Percentiles rank a stretch among this genome's conserved stretches.
phyloP scores from a whole-genome alignment of 306 rosid genomes.

The Fragaria vesca region DNA sequence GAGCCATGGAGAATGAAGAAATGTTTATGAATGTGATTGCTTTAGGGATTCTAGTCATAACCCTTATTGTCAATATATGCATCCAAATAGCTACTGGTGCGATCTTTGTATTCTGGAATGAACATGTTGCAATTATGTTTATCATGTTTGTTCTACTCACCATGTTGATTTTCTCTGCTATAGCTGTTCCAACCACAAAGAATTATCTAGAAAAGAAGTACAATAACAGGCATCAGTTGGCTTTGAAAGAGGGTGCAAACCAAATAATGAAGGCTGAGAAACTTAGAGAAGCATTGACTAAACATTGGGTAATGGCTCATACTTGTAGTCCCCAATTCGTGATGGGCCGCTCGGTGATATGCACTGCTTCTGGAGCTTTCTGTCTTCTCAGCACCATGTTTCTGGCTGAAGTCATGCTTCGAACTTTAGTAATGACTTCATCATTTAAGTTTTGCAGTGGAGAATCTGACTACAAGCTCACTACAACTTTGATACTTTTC shows the following conservation, averaged over 20 bases:
- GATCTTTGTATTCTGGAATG: constrained; percentile 65
- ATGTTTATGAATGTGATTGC: constrained; percentile 72
- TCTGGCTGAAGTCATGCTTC: constrained; percentile 58
- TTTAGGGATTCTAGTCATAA: constrained; percentile 65
- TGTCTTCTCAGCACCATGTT: constrained; percentile 59
- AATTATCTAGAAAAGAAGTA: constrained; percentile 47
- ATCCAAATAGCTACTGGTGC: constrained; percentile 82
- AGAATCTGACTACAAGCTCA: constrained; percentile 69
- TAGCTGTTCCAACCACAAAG: constrained; percentile 59
- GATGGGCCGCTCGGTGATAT: constrained; percentile 74
- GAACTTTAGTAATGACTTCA: constrained; percentile 56
- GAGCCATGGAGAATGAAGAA: constrained; percentile 62
- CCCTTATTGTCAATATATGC: constrained; percentile 67
- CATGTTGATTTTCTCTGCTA: constrained; percentile 51
- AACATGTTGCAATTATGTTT: constrained; percentile 49
- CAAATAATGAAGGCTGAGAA: constrained; percentile 13
- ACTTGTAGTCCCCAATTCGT: constrained; percentile 83
- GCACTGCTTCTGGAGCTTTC: constrained; percentile 82
- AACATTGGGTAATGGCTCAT: constrained; percentile 81
- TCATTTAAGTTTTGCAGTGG: constrained; percentile 60
- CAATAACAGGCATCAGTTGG: constrained; percentile 32
- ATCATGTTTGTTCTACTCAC: constrained; percentile 65
- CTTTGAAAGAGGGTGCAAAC: constrained; percentile 33
- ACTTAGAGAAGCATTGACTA: constrained; percentile 44
- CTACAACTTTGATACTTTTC: constrained; percentile 51